phyloP scores from a whole-genome alignment of 345 rosid genomes.

The Ceriops zippeliana region DNA sequence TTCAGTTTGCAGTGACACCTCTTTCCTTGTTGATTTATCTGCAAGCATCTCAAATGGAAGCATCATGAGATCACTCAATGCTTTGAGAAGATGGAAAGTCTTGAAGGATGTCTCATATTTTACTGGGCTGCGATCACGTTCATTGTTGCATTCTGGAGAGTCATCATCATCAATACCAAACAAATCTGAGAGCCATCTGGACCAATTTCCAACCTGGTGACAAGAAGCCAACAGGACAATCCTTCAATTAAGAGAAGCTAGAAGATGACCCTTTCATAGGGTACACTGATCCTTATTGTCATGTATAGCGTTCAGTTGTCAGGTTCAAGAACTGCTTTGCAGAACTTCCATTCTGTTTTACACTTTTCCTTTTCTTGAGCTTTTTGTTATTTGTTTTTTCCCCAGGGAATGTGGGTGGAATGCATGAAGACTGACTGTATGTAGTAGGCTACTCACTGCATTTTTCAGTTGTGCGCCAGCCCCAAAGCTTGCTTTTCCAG shows the following conservation, averaged over 20 bases:
- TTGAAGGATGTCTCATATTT: conserved; percentile 50
- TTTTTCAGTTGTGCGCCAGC: conserved; percentile 90
- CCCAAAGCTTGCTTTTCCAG: conserved; percentile 82
- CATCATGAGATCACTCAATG: conserved; percentile 94
- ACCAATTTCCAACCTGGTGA: conserved; percentile 83
- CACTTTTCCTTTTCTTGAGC: no score
- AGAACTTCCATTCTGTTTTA: no score
- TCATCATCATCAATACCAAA: conserved; percentile 66
- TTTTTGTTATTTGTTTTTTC: no score
- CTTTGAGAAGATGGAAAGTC: conserved; percentile 70
- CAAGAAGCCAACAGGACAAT: conserved; percentile 9
- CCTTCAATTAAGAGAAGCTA: conserved; percentile 8
- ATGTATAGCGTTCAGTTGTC: not conserved
- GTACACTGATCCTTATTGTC: not conserved
- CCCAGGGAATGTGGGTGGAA: not conserved
- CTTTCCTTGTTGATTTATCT: conserved; percentile 66
- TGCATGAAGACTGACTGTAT: not conserved
- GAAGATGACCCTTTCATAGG: not conserved
- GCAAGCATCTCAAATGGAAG: conserved; percentile 87
- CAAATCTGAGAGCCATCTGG: conserved; percentile 89
- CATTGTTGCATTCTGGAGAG: conserved; percentile 28
- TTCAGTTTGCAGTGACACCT: conserved; percentile 35
- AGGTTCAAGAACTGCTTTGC: not conserved
- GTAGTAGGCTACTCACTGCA: conserved; percentile 52
- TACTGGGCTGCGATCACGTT: conserved; percentile 23